Conservation (phyloP, 1,139 yeast species). For the Debaryomyces fabryi region DNA sequence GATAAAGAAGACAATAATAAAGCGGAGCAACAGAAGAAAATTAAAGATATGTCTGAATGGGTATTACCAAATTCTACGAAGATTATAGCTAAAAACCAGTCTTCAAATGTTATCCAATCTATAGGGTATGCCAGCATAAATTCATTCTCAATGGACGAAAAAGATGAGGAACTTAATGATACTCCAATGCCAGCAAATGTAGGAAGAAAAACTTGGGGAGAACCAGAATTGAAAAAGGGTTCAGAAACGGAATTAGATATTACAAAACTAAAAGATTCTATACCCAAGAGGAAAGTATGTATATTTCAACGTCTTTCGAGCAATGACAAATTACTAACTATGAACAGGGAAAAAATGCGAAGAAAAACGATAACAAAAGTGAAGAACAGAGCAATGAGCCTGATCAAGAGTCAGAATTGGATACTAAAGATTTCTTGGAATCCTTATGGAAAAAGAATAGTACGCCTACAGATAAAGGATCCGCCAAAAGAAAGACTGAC, state of each 20-base stretch:
- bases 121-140: slow-evolving; percentile 55
- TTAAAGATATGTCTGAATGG: slow-evolving; percentile 68
- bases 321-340: slow-evolving; percentile 14
- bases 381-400: slow-evolving; percentile 10
- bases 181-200: slow-evolving; percentile 16
- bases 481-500: slow-evolving; percentile 13
- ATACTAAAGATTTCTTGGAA: slow-evolving; percentile 22
- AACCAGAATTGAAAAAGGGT: slow-evolving; percentile 26
- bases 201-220: slow-evolving; percentile 32
- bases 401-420: slow-evolving; percentile 8
- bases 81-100: slow-evolving; percentile 25
- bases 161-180: slow-evolving; percentile 13
- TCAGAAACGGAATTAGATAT: slow-evolving; percentile 29
- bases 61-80: slow-evolving; percentile 39
- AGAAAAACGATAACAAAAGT: not conserved
- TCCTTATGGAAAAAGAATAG: slow-evolving; percentile 34
- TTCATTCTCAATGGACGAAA: slow-evolving; percentile 21
- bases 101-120: slow-evolving; percentile 28
- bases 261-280: slow-evolving; percentile 27
- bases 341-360: not conserved
- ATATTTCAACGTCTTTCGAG: not conserved
- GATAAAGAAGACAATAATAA: slow-evolving; percentile 32
- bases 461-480: slow-evolving; percentile 9
- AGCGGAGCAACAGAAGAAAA: slow-evolving; percentile 38
- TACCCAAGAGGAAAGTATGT: slow-evolving; percentile 13